Base-by-base conservation (phyloP, 176 grass and related monocot species). In the Bothriochloa decipiens region DNA sequence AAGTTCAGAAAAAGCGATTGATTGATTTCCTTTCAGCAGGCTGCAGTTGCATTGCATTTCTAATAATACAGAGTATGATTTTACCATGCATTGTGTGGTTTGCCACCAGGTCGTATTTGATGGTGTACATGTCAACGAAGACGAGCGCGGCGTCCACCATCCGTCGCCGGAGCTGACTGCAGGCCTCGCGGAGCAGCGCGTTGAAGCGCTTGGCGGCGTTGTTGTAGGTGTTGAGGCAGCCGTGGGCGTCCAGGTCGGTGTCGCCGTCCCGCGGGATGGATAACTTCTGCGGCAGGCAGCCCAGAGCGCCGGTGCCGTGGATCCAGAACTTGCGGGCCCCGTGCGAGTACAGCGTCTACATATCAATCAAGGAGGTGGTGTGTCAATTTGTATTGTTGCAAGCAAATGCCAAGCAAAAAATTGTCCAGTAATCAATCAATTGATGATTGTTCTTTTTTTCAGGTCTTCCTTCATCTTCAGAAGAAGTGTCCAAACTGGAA, bases 201-300 rank as follows among this genome's bases (percentile, higher is more conserved):
- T 91, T 94, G 89, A 94, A 91, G 12, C 23, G 41, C 86, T 43
- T 74, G 11, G 92, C 89, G 1, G 49, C 84, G 3, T 63, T 6
- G 79, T 94, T 94, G 92, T 78, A 89, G 11, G 67, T 68, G 0
- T 57, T 50, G 60, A 94, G 86, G 78, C 92, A 94, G 26, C 92
- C 89, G 65, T 91, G 66, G 26, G 3, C 36, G 78, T 94, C 92
- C 6, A 94, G 92, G 79, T 35, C 81, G 26, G 20, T 4, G 72
- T 85, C 83, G 76, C 79, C 86, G 43, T 82, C 78, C 20, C 92
- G 81, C 4, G 89, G 92, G 76, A 87, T 66, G 12, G 89, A 49
- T 3, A 94, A 87, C 62, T 94, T 91, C 78, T 89, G 81, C 32
- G 92, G 92, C 73, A 94, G 85, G 86, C 92, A 94, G 0, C 92